These are phyloP conservation scores for Zygoascus ofunaensis DNA, from an alignment of 805 yeast species.

Conservation along the genomic window DNA sequence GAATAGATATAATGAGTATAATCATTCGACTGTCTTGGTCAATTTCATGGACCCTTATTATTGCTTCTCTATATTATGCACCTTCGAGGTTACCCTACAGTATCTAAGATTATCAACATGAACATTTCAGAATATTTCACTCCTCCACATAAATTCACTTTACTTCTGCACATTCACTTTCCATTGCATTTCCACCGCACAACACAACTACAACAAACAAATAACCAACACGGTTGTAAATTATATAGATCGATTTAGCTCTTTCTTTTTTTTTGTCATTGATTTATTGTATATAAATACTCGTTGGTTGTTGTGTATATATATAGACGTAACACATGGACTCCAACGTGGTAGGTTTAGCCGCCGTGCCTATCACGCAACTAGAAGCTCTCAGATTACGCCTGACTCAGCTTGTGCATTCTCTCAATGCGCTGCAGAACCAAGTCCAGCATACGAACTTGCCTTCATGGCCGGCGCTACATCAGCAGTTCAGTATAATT, in stretches of 20 bases:
- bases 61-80: no score
- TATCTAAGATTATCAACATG: no score
- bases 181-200: not conserved
- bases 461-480: constrained; percentile 58
- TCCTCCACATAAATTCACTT: no score
- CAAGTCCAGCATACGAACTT: constrained; percentile 40
- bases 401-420: constrained; percentile 52
- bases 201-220: not conserved
- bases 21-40: no score
- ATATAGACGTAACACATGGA: no score
- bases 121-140: no score
- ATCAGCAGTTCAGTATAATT: constrained; percentile 74
- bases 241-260: not conserved
- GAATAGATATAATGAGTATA: no score
- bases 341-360: constrained; percentile 23
- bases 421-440: constrained; percentile 47
- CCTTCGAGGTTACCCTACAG: no score
- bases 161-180: no score
- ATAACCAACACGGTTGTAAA: not conserved
- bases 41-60: no score
- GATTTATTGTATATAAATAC: not conserved
- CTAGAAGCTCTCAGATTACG: constrained; percentile 56
- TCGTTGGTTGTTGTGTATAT: no score
- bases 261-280: not conserved
- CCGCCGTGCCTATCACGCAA: constrained; percentile 50